Percentiles rank a stretch among this genome's conserved stretches.
Conservation (phyloP, 2,329 filamentous ascomycete species). For the Neofusicoccum sp. region DNA sequence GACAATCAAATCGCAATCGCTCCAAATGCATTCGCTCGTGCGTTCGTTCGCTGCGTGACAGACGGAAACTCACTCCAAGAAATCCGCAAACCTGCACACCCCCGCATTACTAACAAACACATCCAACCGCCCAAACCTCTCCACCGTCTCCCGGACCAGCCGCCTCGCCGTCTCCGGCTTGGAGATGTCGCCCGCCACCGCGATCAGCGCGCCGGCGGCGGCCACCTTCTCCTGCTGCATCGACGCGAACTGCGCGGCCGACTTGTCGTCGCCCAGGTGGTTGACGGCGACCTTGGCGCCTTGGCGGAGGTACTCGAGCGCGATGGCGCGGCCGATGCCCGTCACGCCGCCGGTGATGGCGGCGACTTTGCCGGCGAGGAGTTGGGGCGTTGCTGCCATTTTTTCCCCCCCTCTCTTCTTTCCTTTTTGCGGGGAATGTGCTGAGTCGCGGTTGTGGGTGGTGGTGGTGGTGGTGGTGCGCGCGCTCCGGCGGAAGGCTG, state of each 20-base stretch:
- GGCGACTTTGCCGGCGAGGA: constrained; percentile 73
- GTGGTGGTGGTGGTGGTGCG: background rate
- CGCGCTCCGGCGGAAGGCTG: too few relatives aligned
- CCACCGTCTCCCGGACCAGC: constrained; percentile 66
- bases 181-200: constrained; percentile 74
- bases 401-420: background rate
- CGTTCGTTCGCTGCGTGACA: too few relatives aligned
- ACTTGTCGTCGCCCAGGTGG: constrained; percentile 63
- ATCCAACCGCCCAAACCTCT: constrained; percentile 54
- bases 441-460: background rate
- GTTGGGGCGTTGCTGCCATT: constrained; percentile 23
- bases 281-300: constrained; percentile 79
- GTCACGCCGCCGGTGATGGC: constrained; percentile 85
- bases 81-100: constrained; percentile 84
- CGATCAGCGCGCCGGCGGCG: constrained; percentile 49
- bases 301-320: constrained; percentile 73
- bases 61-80: constrained; percentile 58
- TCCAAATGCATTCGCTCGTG: too few relatives aligned
- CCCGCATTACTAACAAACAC: constrained; percentile 88
- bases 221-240: constrained; percentile 43
- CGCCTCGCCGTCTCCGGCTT: constrained; percentile 67
- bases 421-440: background rate
- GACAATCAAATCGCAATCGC: background rate
- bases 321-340: constrained; percentile 83
- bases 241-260: constrained; percentile 45